phyloP scores from a whole-genome alignment of 2,329 filamentous ascomycete genomes.

The Clarireedia paspali region DNA sequence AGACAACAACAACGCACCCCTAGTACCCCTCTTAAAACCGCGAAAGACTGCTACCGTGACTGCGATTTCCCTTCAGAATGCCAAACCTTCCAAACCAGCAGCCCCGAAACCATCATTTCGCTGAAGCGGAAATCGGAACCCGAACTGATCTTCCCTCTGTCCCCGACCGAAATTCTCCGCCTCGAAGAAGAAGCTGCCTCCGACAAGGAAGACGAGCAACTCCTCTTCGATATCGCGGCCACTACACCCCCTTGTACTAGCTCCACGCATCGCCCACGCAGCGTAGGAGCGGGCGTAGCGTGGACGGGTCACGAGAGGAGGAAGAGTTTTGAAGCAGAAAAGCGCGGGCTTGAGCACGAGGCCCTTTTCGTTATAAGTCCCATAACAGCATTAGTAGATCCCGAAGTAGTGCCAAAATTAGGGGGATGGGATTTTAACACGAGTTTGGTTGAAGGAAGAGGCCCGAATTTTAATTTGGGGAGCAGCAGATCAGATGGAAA shows the following conservation, averaged over 20 bases:
- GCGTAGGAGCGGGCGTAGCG: background rate
- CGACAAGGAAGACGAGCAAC: constrained; percentile 4
- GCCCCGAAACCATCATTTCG: background rate
- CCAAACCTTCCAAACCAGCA: background rate
- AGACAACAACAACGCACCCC: background rate
- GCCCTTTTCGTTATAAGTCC: constrained; percentile 4
- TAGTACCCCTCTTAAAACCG: background rate
- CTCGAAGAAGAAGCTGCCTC: background rate
- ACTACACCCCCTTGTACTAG: background rate
- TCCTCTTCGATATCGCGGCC: constrained; percentile 2
- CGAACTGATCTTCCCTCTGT: background rate
- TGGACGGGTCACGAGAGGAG: background rate
- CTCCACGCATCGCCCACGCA: background rate
- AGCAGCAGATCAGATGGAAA: background rate
- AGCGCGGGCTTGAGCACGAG: constrained; percentile 3
- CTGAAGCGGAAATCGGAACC: background rate
- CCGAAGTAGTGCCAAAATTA: background rate
- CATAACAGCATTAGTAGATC: background rate
- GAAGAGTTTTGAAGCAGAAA: constrained; percentile 3
- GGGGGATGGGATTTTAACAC: no score
- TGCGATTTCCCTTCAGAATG: constrained; percentile 9
- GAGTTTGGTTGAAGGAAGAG: no score
- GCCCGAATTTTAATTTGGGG: no score
- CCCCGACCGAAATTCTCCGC: background rate
- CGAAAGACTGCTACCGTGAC: constrained; percentile 6